Base-by-base conservation (phyloP, 768 basidiomycete species). In the Lentinula raphanica region DNA sequence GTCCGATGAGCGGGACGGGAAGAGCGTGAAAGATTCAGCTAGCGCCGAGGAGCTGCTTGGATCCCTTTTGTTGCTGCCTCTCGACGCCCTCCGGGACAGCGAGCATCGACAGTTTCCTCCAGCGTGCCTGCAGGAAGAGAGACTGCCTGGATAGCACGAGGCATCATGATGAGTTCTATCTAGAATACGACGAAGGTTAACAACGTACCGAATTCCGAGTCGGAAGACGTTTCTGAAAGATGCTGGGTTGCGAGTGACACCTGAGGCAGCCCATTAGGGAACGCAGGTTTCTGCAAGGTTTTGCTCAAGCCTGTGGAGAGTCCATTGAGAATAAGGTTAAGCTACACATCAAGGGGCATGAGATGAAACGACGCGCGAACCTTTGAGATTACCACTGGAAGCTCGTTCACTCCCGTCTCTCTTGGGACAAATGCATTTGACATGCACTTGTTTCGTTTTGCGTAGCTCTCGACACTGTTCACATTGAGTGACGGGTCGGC, bases 401-500 rank as follows among this genome's bases (percentile, higher is more conserved):
- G 62, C 66, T 66, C 49, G 2, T 82, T 82, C 38, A 80, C 74
- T 2, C 77, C 82, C 56, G 79, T 88, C 82, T 75, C 82, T 62
- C 86, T 90, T 80, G 17, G 40, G 56, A 83, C 92, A 93, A 60
- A 84, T 81, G 70, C 92, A 93, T 73, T 90, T 92, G 62, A 89
- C 85, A 68, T 94, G 92, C 60, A 93, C 84, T 73, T 87, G 88
- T 75, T 86, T 90, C 60, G 84, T 87, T 79, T 92, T 90, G 54
- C 94, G 80, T 55, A 90, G 77, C 67, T 92, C 86, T 62, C 92
- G 84, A 72, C 94, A 96, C 66, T 87, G 86, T 65, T 86, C 83
- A 73, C 94, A 97, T 71, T 96, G 94, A 9, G 94, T 92, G 25
- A 93, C 83, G 1, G 94, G 94, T 36, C 94, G 83, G 2, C 94